These are phyloP conservation scores for Pulicaria dysenterica DNA, from an alignment of 129 eudicot genomes.

Conservation along the genomic window DNA sequence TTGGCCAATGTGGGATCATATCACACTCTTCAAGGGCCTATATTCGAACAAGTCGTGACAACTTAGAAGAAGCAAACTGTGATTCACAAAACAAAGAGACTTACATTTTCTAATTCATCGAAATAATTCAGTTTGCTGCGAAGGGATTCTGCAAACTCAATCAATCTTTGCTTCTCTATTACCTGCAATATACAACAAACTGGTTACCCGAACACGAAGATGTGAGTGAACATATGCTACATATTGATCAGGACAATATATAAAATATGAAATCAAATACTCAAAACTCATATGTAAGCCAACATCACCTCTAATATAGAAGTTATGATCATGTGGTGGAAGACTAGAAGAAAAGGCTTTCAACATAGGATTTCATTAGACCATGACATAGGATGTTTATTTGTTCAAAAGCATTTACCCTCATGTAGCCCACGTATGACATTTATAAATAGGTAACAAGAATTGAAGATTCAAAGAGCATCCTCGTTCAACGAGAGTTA, in stretches of 20 bases:
- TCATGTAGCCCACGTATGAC: too few species aligned
- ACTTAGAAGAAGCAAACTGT: conserved; percentile 16
- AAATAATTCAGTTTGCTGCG: conserved; percentile 91
- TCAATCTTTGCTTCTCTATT: conserved; percentile 85
- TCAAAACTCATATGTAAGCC: neutral
- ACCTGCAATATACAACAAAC: conserved; percentile 51
- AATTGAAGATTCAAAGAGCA: too few species aligned
- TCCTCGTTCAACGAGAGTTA: too few species aligned
- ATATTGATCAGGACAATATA: conserved; percentile 12
- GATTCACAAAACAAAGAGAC: conserved; percentile 28
- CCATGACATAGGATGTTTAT: too few species aligned
- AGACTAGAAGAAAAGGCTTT: too few species aligned
- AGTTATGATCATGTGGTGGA: too few species aligned
- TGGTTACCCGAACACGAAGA: neutral
- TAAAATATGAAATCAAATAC: neutral
- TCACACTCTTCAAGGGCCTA: conserved; percentile 9
- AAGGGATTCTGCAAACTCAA: conserved; percentile 96
- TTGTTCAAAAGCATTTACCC: too few species aligned
- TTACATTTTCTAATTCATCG: conserved; percentile 97
- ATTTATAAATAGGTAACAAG: too few species aligned
- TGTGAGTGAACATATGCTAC: neutral
- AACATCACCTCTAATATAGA: neutral
- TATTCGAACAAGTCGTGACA: conserved; percentile 10
- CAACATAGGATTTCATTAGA: too few species aligned
- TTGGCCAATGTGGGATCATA: too few species aligned